Percentiles rank a stretch among this genome's conserved stretches.
Evolutionary conservation across 1,139 yeast species (phyloP).

Genomic region (Wickerhamomyces sp.): DNA sequence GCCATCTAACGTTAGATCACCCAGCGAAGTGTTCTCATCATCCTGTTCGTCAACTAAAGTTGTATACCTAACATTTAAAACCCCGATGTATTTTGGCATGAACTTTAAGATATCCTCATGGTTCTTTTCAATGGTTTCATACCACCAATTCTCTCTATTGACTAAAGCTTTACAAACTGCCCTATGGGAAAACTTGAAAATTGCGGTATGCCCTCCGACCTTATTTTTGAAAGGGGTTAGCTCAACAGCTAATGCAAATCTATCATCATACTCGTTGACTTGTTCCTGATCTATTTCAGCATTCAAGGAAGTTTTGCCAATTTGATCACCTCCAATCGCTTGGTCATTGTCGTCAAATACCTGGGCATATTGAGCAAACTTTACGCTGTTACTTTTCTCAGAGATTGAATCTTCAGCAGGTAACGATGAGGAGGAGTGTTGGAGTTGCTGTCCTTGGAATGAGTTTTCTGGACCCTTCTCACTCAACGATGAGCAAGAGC

Average conservation of each 20-base stretch:
- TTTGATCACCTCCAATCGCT: constrained; percentile 6
- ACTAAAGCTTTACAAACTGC: constrained; percentile 96
- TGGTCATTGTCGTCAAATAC: not conserved
- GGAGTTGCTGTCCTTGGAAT: not conserved
- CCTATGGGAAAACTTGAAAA: constrained; percentile 81
- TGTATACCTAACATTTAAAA: constrained; percentile 75
- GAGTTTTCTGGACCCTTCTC: not conserved
- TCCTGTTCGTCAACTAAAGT: constrained; percentile 19
- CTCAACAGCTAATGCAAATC: constrained; percentile 73
- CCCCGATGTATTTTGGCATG: constrained; percentile 95
- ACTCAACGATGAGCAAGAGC: not conserved
- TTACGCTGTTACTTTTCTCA: constrained; percentile 4
- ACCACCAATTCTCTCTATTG: constrained; percentile 86
- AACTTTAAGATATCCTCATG: constrained; percentile 76
- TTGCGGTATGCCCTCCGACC: constrained; percentile 98
- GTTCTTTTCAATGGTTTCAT: constrained; percentile 75
- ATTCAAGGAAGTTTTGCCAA: not conserved
- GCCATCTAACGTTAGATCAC: constrained; percentile 15
- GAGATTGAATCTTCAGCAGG: not conserved
- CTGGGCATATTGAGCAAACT: constrained; percentile 8
- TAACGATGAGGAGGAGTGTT: no score
- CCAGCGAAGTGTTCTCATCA: constrained; percentile 6
- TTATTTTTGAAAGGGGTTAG: constrained; percentile 83
- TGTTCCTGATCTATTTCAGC: constrained; percentile 1
- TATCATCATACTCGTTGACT: constrained; percentile 25